Conservation (phyloP, 495 filamentous ascomycete genomes). For the Platismatia glauca region DNA sequence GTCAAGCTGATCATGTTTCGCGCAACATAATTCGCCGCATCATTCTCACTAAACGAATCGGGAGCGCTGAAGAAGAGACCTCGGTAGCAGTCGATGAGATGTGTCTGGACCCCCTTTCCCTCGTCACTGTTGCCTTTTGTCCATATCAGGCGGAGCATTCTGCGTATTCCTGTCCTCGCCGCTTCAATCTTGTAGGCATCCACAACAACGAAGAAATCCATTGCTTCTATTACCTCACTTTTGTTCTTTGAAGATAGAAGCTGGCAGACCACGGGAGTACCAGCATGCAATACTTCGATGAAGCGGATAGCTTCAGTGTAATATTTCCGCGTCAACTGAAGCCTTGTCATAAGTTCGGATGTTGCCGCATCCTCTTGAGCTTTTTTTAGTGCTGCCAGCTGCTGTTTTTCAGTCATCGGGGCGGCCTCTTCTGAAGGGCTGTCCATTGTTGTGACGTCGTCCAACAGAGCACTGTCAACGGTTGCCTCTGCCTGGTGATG, state of each 20-base stretch:
- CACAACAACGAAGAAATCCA: slow-evolving; percentile 94
- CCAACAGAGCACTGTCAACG: slow-evolving; percentile 70
- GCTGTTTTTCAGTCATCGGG: slow-evolving; percentile 51
- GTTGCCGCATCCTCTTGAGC: slow-evolving; percentile 63
- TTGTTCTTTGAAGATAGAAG: slow-evolving; percentile 90
- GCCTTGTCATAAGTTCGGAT: slow-evolving; percentile 70
- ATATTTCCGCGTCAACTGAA: slow-evolving; percentile 82
- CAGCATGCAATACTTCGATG: slow-evolving; percentile 83
- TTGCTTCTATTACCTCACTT: slow-evolving; percentile 95
- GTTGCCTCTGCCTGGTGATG: slow-evolving; percentile 43
- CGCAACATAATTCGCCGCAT: slow-evolving; percentile 90
- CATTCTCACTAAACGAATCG: slow-evolving; percentile 74
- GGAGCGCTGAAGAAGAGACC: slow-evolving; percentile 93
- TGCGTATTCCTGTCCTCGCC: slow-evolving; percentile 75
- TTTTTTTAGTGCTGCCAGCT: slow-evolving; percentile 46
- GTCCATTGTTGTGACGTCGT: slow-evolving; percentile 76
- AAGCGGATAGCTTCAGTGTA: slow-evolving; percentile 88
- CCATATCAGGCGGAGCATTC: slow-evolving; percentile 96
- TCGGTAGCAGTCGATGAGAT: slow-evolving; percentile 95
- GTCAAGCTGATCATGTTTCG: slow-evolving; percentile 98
- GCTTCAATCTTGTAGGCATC: slow-evolving; percentile 94
- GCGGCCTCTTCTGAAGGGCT: slow-evolving; percentile 54
- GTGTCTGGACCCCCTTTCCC: slow-evolving; percentile 94
- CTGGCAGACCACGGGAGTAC: slow-evolving; percentile 69
- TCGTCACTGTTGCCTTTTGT: slow-evolving; percentile 99